Percentiles rank a stretch among this genome's conserved stretches.
phyloP scores from a whole-genome alignment of 148 eudicot species.

The Cornus controversa region DNA sequence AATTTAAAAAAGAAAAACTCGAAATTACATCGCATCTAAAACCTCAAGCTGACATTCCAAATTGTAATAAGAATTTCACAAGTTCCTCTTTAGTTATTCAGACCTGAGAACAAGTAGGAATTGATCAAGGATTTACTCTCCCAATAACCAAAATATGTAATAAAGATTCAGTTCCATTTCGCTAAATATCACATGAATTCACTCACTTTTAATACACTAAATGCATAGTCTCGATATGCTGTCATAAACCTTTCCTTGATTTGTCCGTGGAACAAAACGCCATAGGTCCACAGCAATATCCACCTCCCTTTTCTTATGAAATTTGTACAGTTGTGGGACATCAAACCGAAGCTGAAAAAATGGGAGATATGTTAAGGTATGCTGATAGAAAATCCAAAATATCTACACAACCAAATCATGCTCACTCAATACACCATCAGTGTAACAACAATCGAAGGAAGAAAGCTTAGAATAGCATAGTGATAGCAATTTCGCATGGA shows the following conservation, averaged over 20 bases:
- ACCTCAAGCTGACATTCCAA: no score
- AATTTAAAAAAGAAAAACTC: no score
- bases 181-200: background rate
- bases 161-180: background rate
- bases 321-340: conserved; percentile 86
- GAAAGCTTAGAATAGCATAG: background rate
- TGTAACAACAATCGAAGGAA: background rate
- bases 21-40: no score
- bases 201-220: background rate
- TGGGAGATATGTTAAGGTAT: background rate
- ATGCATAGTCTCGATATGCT: background rate
- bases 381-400: background rate
- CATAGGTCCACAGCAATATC: conserved; percentile 96
- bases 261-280: conserved; percentile 74
- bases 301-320: conserved; percentile 96
- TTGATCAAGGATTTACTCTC: background rate
- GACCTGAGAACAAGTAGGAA: background rate
- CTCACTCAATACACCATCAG: background rate
- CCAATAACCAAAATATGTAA: background rate
- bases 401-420: background rate
- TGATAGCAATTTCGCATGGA: background rate
- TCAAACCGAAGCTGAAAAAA: conserved; percentile 74
- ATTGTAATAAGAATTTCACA: background rate
- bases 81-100: background rate
- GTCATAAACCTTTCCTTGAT: conserved; percentile 7